These are phyloP conservation scores for Lupinus albus DNA, from an alignment of 306 rosid genomes.

Conservation along the genomic window DNA sequence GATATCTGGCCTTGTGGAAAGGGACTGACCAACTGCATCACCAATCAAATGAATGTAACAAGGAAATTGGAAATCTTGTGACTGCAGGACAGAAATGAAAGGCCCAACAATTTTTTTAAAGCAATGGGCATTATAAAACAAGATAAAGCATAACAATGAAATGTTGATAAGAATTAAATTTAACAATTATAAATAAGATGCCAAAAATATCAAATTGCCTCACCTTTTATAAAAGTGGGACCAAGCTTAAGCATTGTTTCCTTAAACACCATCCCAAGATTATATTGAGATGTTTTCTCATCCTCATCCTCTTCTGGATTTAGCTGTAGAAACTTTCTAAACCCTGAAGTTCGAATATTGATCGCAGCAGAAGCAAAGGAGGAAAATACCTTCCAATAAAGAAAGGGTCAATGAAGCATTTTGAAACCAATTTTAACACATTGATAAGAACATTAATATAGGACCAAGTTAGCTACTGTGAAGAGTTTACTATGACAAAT, in stretches of 20 bases:
- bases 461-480: conserved; percentile 7
- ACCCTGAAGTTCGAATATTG: conserved; percentile 65
- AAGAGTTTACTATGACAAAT: neutral
- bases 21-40: conserved; percentile 97
- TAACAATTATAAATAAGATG: conserved; percentile 23
- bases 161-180: conserved; percentile 17
- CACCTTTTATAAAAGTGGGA: conserved; percentile 96
- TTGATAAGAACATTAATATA: conserved; percentile 21
- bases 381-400: conserved; percentile 65
- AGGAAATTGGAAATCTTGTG: conserved; percentile 52
- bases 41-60: conserved; percentile 66
- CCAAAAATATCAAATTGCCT: conserved; percentile 38
- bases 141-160: conserved; percentile 19
- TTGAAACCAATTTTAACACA: conserved; percentile 19
- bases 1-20: conserved; percentile 95
- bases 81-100: conserved; percentile 52
- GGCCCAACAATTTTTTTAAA: conserved; percentile 34
- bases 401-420: conserved; percentile 25
- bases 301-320: conserved; percentile 49
- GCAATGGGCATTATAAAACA: conserved; percentile 32
- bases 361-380: conserved; percentile 78
- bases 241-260: conserved; percentile 88
- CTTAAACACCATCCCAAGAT: conserved; percentile 76
- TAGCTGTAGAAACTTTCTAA: conserved; percentile 50
- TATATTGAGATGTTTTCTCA: conserved; percentile 61